These are phyloP conservation scores for Larix kaempferi DNA, from an alignment of 75 land plant genomes.

Conservation along the genomic window DNA sequence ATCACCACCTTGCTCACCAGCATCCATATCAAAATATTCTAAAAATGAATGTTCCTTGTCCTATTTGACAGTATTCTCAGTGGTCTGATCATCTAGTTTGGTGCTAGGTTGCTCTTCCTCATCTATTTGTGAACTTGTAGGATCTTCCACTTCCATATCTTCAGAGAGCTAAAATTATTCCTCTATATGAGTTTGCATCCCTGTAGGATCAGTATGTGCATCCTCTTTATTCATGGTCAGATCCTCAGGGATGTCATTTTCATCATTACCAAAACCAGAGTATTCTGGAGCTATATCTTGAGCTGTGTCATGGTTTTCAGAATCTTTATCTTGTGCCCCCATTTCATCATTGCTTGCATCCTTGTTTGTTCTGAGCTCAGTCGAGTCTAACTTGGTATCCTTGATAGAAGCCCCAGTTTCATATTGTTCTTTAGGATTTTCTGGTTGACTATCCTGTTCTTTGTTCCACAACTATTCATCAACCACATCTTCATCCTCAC, in stretches of 20 bases:
- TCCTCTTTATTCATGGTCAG: constrained; percentile 45
- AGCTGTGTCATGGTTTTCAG: constrained; percentile 13
- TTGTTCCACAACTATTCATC: constrained; percentile 83
- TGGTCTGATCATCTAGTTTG: constrained; percentile 12
- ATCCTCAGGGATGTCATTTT: constrained; percentile 30
- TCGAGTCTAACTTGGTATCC: constrained; percentile 29
- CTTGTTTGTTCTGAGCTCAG: constrained; percentile 82
- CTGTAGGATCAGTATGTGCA: constrained; percentile 60
- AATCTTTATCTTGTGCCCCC: constrained; percentile 2
- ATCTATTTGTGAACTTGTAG: constrained; percentile 17
- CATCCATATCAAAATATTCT: constrained; percentile 25
- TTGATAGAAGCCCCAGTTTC: constrained; percentile 73
- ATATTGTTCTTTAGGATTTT: constrained; percentile 56
- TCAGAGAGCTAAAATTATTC: constrained; percentile 19
- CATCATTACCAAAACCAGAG: constrained; percentile 20
- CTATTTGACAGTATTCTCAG: constrained; percentile 1
- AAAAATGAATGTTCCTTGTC: constrained; percentile 19
- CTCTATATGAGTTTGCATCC: constrained; percentile 35
- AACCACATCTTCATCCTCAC: constrained; percentile 47
- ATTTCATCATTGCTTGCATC: constrained; percentile 23
- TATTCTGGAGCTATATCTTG: constrained; percentile 16
- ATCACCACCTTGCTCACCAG: constrained; percentile 14
- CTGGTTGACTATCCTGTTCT: constrained; percentile 48
- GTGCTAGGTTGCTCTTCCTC: constrained; percentile 18
- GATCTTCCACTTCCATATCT: constrained; percentile 34